Percentiles rank a stretch among this genome's conserved stretches.
phyloP scores from a whole-genome alignment of 169 alveolate species.

The Plasmodium blacklocki region DNA sequence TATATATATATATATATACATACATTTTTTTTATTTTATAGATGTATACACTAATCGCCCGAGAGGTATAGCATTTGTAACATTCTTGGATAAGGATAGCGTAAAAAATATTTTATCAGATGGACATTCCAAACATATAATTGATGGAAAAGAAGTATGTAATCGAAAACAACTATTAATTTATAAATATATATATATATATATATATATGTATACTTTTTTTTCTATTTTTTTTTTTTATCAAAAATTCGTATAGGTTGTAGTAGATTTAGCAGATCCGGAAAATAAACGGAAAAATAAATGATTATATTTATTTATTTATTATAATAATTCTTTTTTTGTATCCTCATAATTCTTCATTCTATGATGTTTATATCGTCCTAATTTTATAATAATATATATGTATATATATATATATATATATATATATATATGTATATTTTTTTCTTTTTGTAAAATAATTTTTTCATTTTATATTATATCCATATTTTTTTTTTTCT shows the following conservation, averaged over 20 bases:
- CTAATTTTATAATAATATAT: no score
- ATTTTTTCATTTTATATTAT: no score
- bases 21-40: not conserved
- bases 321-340: not conserved
- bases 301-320: conserved; percentile 17
- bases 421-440: no score
- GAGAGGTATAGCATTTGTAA: conserved; percentile 59
- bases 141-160: conserved; percentile 63
- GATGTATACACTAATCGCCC: conserved; percentile 66
- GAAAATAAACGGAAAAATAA: conserved; percentile 59
- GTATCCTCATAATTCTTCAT: not conserved
- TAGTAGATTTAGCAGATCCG: conserved; percentile 64
- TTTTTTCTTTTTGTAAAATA: no score
- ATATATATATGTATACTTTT: not conserved
- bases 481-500: no score
- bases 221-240: not conserved
- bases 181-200: not conserved
- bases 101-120: conserved; percentile 59
- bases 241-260: conserved; percentile 21
- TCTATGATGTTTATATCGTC: no score
- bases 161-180: no score
- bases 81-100: conserved; percentile 54
- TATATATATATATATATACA: not conserved
- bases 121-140: conserved; percentile 35
- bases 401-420: no score